These are phyloP conservation scores for Cladophialophora carrionii DNA, from an alignment of 2,329 filamentous ascomycete genomes.

Conservation along the genomic window DNA sequence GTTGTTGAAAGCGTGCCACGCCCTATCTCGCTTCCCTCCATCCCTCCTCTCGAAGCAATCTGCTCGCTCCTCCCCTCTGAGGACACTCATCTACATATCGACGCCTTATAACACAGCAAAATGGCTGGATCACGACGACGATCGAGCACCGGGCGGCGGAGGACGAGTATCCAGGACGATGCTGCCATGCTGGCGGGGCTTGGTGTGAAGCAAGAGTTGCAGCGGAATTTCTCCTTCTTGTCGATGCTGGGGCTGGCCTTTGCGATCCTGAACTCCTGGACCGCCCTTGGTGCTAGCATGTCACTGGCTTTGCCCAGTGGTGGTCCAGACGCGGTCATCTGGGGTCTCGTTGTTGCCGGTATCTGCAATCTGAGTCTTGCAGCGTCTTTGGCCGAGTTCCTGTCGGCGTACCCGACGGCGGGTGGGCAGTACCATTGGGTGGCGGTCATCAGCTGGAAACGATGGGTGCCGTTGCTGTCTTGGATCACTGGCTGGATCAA, in stretches of 20 bases:
- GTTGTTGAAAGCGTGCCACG: conserved; percentile 9
- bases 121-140: conserved; percentile 18
- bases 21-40: neutral
- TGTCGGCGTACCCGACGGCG: conserved; percentile 54
- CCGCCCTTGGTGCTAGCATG: conserved; percentile 61
- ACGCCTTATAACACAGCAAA: neutral
- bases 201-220: conserved; percentile 62
- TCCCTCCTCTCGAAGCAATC: neutral
- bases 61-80: neutral
- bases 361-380: conserved; percentile 72
- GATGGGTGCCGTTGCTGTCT: conserved; percentile 62
- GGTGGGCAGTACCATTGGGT: conserved; percentile 73
- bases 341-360: conserved; percentile 66
- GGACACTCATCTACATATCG: neutral
- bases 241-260: conserved; percentile 66
- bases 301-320: conserved; percentile 69
- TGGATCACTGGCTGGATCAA: conserved; percentile 69
- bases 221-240: conserved; percentile 61
- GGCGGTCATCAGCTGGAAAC: conserved; percentile 62
- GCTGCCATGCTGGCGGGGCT: conserved; percentile 58
- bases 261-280: conserved; percentile 67
- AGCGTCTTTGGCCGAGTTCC: conserved; percentile 70
- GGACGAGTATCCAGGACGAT: conserved; percentile 44
- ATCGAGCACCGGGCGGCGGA: conserved; percentile 20
- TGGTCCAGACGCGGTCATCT: conserved; percentile 71